phyloP scores from a whole-genome alignment of 176 grass and related monocot species.

The Puya raimondii region DNA sequence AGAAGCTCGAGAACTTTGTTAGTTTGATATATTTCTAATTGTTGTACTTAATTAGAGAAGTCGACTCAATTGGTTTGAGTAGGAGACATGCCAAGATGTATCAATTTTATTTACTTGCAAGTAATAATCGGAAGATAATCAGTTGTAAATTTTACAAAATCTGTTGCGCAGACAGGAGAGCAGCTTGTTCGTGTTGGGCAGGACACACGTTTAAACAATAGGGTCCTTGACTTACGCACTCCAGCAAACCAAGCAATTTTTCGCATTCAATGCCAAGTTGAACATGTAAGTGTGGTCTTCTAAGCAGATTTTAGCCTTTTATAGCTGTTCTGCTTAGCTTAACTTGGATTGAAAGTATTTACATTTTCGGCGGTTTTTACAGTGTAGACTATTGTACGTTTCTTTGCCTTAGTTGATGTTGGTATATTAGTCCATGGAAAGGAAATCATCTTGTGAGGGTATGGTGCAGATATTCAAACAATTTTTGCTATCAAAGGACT shows the following conservation, averaged over 20 bases:
- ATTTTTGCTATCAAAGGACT: slow-evolving; percentile 53
- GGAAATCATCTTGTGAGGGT: neutral
- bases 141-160: neutral
- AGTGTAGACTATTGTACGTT: neutral
- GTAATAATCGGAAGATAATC: too few relatives aligned
- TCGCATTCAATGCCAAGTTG: slow-evolving; percentile 62
- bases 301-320: slow-evolving; percentile 2
- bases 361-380: too few relatives aligned
- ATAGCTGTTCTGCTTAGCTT: neutral
- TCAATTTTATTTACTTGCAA: too few relatives aligned
- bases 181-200: slow-evolving; percentile 84
- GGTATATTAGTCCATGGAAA: neutral
- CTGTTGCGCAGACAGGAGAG: slow-evolving; percentile 46
- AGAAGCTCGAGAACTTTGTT: too few relatives aligned
- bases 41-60: neutral
- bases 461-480: slow-evolving; percentile 55
- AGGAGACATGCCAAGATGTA: too few relatives aligned
- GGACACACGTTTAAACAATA: slow-evolving; percentile 68
- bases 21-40: neutral
- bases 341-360: neutral
- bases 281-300: slow-evolving; percentile 41
- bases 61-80: too few relatives aligned
- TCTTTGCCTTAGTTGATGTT: neutral
- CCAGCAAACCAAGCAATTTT: slow-evolving; percentile 72
- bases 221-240: slow-evolving; percentile 65